These are phyloP conservation scores for Trifolium fragiferum DNA, from an alignment of 306 rosid genomes.

Conservation along the genomic window DNA sequence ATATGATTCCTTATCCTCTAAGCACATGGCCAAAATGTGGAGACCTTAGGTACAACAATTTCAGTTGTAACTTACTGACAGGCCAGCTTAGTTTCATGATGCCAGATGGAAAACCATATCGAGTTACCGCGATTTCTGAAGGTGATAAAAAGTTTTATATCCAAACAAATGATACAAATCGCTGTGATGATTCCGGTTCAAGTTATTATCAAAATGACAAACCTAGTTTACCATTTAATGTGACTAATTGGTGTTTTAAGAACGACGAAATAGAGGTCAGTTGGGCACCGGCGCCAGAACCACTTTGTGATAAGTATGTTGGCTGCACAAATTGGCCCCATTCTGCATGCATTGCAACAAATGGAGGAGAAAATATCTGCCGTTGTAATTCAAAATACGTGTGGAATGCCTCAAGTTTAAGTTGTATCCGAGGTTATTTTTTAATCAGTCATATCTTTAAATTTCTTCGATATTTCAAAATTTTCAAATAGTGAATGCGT, in stretches of 20 bases:
- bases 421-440: constrained; percentile 38
- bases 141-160: constrained; percentile 21
- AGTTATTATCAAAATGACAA: neutral
- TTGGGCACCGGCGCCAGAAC: constrained; percentile 45
- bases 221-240: constrained; percentile 7
- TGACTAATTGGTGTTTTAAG: neutral
- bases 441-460: neutral
- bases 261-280: neutral
- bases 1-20: constrained; percentile 57
- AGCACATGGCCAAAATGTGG: constrained; percentile 56
- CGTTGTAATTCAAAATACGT: constrained; percentile 33
- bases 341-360: constrained; percentile 45
- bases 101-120: neutral
- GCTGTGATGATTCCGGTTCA: neutral
- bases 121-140: constrained; percentile 18
- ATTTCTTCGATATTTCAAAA: too few relatives aligned
- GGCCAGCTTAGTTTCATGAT: constrained; percentile 42
- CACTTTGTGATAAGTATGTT: constrained; percentile 23
- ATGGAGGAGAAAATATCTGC: constrained; percentile 38
- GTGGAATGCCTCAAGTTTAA: constrained; percentile 38
- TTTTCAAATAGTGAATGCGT: too few relatives aligned
- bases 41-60: constrained; percentile 44
- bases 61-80: constrained; percentile 29
- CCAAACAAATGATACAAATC: neutral
- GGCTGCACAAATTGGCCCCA: constrained; percentile 47